Base-by-base conservation (phyloP, 352 stramenopile genomes). In the Ophiocytium majus region DNA sequence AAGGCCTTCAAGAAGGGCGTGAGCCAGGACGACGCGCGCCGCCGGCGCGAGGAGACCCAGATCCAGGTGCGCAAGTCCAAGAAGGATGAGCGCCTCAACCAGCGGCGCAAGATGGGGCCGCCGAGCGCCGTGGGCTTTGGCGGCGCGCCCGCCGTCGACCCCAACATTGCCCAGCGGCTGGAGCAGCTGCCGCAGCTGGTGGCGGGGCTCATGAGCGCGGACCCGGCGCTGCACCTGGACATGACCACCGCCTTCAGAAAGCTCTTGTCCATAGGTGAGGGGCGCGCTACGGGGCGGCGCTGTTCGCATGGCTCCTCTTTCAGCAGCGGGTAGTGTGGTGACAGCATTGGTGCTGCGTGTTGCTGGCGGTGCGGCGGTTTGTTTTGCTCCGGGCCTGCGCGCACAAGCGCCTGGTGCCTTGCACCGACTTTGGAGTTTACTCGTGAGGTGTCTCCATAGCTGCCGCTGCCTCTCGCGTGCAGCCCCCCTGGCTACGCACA, bases 191-290 rank as follows among this genome's bases (percentile, higher is more conserved):
- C 95, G 9, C 90, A 95, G 81, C 98, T 99, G 94, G 93, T 98
- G 28, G 76, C 92, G 76, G 95, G 95, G 76, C 94, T 98, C 23
- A 95, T 97, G 83, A 95, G 93, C 32, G 91, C 92, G 63, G 96
- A 99, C 87, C 92, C 95, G 1, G 89, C 89, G 0, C 91, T 94
- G 35, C 95, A 99, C 87, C 93, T 98, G n/a, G 94, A 98, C 82
- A 95, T 95, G 36, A 98, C 98, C 49, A 98, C 95, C 78, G 96
- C 98, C 89, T 99, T 99, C 91, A 95, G 97, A 89, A 98, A 98
- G 83, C 91, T 99, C 17, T 91, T 99, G 9, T 99, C 95, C 57
- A 99, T 99, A 86, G 94, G 94, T 97, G 88, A 43, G 86, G 89
- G 71, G n/a, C n/a, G n/a, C n/a, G n/a, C n/a, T n/a, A n/a, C n/a